phyloP scores from a whole-genome alignment of 306 rosid genomes.

The Dryas octopetala region DNA sequence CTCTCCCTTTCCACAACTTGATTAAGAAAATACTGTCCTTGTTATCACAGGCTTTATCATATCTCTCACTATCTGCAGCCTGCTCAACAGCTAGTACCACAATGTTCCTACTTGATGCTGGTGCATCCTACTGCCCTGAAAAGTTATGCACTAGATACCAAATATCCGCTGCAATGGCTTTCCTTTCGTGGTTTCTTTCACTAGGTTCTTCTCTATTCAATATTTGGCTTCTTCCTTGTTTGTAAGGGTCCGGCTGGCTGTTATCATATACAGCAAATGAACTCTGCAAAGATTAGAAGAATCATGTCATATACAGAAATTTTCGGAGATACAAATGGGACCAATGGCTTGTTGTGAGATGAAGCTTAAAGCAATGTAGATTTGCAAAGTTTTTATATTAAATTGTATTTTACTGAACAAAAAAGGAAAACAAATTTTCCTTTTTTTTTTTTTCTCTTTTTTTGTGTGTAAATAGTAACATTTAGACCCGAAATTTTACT shows the following conservation, averaged over 20 bases:
- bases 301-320: conserved; percentile 4
- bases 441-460: neutral
- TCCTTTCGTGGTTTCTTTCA: conserved; percentile 84
- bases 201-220: conserved; percentile 69
- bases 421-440: neutral
- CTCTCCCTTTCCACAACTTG: conserved; percentile 3
- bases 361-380: conserved; percentile 16
- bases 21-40: conserved; percentile 12
- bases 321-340: neutral
- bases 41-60: conserved; percentile 60
- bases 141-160: conserved; percentile 71
- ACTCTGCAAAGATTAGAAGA: conserved; percentile 34
- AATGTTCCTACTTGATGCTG: conserved; percentile 45
- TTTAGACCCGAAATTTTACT: neutral
- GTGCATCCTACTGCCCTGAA: conserved; percentile 42
- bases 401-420: neutral
- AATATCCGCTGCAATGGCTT: conserved; percentile 84
- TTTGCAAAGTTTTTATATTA: neutral
- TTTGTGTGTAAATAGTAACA: neutral
- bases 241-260: conserved; percentile 33
- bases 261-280: conserved; percentile 23
- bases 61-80: conserved; percentile 74
- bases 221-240: conserved; percentile 74
- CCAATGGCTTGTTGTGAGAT: neutral
- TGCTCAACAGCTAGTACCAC: conserved; percentile 74